Base-by-base conservation (phyloP, 2,329 filamentous ascomycete species). In the Aspergillus sp. region DNA sequence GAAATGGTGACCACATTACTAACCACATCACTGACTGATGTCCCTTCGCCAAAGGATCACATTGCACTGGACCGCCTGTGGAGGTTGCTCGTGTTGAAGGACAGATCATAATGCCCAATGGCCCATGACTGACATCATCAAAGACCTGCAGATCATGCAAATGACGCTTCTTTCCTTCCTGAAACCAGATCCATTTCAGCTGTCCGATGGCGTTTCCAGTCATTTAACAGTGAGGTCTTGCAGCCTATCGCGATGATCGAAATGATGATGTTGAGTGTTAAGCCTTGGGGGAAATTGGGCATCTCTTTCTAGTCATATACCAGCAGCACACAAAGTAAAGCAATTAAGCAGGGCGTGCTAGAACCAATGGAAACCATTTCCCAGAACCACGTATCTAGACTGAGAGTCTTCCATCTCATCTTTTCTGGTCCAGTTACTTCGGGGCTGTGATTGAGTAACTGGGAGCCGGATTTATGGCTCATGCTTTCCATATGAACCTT, bases 141-240 rank as follows among this genome's bases (percentile, higher is more conserved):
- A 53, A 58, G 2, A 43, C 13, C 32, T 58, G 53, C 10, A 58
- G 43, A 15, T 53, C 45, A 39, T 47, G 30, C 17, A 57, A 48
- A 10, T 47, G 46, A 7, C 32, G 32, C 15, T 49, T 45, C 13
- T 45, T 45, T 4, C 15, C 15, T 13, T 43, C 12, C 25, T 48
- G 44, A 27, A 58, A 59, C 44, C 50, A 54, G 10, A 57, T 50
- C 58, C 58, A 60, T 46, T 59, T 61, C 10, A 56, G 38, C 41
- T 58, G 56, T 15, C 59, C 52, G 13, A 57, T 54, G 27, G 49
- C 44, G 23, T 52, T 45, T 22, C 53, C 51, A 5, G 58, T n/a
- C 6, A 56, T 45, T 4, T n/a, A 55, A 22, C 35, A 59, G 44
- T 2, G 50, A 50, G 13, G 52, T 49, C 22, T 56, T 56, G 38